Conservation (phyloP, 208 protist species). For the Leishmania major region DNA sequence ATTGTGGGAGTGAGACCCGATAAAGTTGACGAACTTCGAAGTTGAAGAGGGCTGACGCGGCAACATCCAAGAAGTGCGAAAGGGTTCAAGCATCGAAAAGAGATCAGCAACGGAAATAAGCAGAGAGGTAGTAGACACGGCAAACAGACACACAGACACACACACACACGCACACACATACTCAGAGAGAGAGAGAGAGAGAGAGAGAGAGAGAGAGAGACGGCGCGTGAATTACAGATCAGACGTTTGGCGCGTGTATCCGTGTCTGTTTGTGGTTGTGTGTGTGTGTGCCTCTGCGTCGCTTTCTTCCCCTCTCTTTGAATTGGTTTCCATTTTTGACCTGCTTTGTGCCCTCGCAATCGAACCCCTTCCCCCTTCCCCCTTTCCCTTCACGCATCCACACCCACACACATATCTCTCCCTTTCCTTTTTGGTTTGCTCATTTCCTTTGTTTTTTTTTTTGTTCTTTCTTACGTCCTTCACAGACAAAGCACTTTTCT, state of each 20-base stretch:
- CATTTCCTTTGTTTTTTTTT: constrained; percentile 1
- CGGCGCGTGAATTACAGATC: neutral
- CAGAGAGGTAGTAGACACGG: neutral
- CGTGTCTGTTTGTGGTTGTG: neutral
- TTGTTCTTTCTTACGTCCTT: neutral
- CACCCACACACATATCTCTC: neutral
- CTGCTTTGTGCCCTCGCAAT: neutral
- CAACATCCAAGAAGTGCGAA: neutral
- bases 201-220: neutral
- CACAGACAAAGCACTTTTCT: neutral
- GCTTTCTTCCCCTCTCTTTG: neutral
- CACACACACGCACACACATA: neutral
- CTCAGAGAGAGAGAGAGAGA: too few relatives aligned
- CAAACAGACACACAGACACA: neutral
- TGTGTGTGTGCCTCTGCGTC: neutral
- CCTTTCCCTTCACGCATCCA: neutral
- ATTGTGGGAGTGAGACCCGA: neutral
- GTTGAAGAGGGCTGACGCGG: neutral
- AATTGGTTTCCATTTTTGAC: neutral
- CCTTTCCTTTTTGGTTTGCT: neutral
- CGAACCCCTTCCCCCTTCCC: neutral
- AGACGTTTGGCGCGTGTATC: neutral
- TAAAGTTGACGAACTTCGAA: neutral
- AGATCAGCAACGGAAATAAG: neutral
- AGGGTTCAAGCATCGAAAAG: neutral